Evolutionary conservation across 148 eudicot species (phyloP), one percentile per base, ranked within the genome.

Genomic region (Fagopyrum homotropicum): DNA sequence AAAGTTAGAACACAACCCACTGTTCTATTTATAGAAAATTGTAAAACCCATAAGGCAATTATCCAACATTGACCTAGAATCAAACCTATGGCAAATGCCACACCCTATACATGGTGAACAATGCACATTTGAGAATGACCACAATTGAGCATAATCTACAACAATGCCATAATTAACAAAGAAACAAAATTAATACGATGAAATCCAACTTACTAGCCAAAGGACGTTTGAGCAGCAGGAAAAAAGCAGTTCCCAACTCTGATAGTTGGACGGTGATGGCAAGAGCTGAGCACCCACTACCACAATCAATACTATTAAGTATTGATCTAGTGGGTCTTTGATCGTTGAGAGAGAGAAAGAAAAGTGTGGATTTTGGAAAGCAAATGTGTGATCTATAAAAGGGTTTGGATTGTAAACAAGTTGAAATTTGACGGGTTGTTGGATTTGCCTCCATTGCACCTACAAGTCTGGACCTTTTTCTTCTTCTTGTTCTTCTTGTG

Each of bases 311-410:
- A 14, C 1, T 72, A 72, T 52, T 72, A 72, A 72, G 71, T 14
- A 43, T 14, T 51, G 66, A 29, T 74, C 76, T 54, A 48, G 76
- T 54, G 68, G 76, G 76, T 74, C 48, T 72, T 35, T 49, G 40
- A 26, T 72, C 26, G 76, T 48, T 52, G 63, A 74, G 54, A 55
- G 57, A 75, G 46, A 52, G 75, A 50, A 46, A 56, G 40, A 56
- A 60, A 40, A 57, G 45, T 46, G 49, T 68, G 74, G 45, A 30
- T 35, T 43, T 74, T 11, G 2, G 74, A 72, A 8, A 49, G 55
- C 55, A 74, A 29, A 55, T 30, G 76, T 54, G 76, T 26, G 61
- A 40, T 40, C 66, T 72, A 77, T 76, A 50, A 63, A 74, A 55
- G 74, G 59, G 40, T 46, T 15, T 72, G 68, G 75, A 63, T 16